Base-by-base conservation (phyloP, 805 yeast genomes). In the Cyberlindnera mississippiensis region DNA sequence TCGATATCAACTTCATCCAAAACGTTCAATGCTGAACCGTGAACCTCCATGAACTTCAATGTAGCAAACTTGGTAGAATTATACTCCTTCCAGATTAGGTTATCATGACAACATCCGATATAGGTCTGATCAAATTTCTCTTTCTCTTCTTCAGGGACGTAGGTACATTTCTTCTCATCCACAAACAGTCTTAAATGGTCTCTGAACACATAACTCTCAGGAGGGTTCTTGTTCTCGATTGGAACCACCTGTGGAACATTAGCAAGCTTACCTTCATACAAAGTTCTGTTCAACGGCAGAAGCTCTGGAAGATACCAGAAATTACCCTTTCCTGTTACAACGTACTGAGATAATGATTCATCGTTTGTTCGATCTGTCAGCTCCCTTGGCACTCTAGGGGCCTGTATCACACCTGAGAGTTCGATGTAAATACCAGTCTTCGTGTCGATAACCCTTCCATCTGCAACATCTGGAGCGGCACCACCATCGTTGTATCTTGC, bases 371-470 rank as follows among this genome's bases (percentile, higher is more conserved):
- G 32, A 10, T 42, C 50, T 1, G 34, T 18, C 7, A 54, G 4
- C 3, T 45, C 44, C 10, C 20, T 27, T 18, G 59, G 57, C 3
- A 56, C 43, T 42, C 52, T 54, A 33, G 59, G 59, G 2, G 60
- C 57, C 31, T 45, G 47, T 4, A 49, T 41, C 10, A 52, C 59
- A 4, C 81, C 87, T 3, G 77, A 72, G 40, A 80, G 67, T 51
- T 80, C 85, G 41, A 80, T 66, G 52, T 76, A 80, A 10, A 71
- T 56, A 9, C 86, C 86, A 2, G 81, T 72, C 41, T 73, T 73
- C 13, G 71, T 66, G 55, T 80, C 86, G 42, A 80, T 75, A 53
- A 80, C 76, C 46, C 84, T 68, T 8, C 80, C 73, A 53, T 76
- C 80, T 16, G 63, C 50, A 5, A 51, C 44, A 61, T 76, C 62